Conservation (phyloP, 768 basidiomycete species). For the Leccinellum luteum region DNA sequence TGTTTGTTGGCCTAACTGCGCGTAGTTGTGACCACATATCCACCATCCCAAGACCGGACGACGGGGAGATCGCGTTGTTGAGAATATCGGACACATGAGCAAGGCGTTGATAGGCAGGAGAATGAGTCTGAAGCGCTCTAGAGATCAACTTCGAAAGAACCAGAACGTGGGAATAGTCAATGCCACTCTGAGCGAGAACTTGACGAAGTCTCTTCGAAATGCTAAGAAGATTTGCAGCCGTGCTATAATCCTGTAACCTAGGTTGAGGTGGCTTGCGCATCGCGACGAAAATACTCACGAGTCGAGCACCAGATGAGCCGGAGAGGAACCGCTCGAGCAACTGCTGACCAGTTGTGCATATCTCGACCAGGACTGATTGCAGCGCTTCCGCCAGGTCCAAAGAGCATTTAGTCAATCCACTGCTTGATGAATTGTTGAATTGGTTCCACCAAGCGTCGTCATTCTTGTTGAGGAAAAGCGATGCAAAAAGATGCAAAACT, state of each 20-base stretch:
- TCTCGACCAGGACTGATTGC: conserved; percentile 23
- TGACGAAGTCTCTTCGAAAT: conserved; percentile 44
- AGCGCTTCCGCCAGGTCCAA: conserved; percentile 17
- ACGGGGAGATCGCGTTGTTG: conserved; percentile 49
- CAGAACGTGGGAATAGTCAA: conserved; percentile 68
- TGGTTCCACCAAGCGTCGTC: conserved; percentile 12
- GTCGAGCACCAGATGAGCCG: background rate
- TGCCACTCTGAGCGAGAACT: conserved; percentile 34
- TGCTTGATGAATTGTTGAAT: background rate
- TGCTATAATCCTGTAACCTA: conserved; percentile 31
- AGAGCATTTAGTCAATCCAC: conserved; percentile 6
- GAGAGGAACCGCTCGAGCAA: conserved; percentile 22
- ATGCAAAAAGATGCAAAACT: conserved; percentile 41
- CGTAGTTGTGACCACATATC: conserved; percentile 65
- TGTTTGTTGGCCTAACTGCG: conserved; percentile 10
- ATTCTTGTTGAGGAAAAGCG: conserved; percentile 37
- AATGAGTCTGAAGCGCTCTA: conserved; percentile 37
- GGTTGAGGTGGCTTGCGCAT: background rate
- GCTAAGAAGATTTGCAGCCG: conserved; percentile 37
- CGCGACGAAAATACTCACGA: conserved; percentile 24
- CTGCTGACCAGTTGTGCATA: conserved; percentile 12
- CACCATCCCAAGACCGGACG: conserved; percentile 69
- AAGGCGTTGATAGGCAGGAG: conserved; percentile 35
- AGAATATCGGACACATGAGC: conserved; percentile 38
- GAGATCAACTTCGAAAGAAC: conserved; percentile 56